A percentile compares a stretch with the other conserved stretches of the same genome.
phyloP scores from a whole-genome alignment of 768 basidiomycete genomes.

The Naganishia vaughanmartiniae region DNA sequence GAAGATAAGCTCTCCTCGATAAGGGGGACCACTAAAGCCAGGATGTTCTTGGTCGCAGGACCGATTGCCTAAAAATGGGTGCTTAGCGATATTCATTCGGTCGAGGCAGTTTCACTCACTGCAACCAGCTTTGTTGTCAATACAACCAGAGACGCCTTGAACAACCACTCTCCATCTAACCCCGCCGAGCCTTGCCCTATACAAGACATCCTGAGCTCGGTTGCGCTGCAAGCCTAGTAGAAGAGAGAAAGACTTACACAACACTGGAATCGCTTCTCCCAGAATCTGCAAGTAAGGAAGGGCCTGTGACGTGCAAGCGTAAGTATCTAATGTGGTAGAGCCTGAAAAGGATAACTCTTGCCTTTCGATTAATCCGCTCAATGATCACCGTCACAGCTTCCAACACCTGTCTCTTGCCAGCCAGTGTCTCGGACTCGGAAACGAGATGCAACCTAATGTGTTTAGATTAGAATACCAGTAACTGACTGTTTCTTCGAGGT shows the following conservation, averaged over 20 bases:
- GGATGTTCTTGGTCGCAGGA: slow-evolving; percentile 23
- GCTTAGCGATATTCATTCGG: neutral
- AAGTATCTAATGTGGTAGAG: neutral
- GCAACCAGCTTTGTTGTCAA: slow-evolving; percentile 46
- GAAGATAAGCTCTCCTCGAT: slow-evolving; percentile 49
- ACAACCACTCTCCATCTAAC: slow-evolving; percentile 51
- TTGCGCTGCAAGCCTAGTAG: neutral
- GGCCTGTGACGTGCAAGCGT: slow-evolving; percentile 32
- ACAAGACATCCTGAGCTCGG: neutral
- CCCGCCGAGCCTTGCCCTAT: slow-evolving; percentile 44
- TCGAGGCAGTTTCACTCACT: slow-evolving; percentile 20
- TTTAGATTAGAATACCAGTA: neutral
- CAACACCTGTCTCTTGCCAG: slow-evolving; percentile 46
- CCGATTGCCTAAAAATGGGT: slow-evolving; percentile 6
- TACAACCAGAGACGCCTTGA: slow-evolving; percentile 49
- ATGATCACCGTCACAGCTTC: slow-evolving; percentile 48
- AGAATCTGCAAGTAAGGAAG: slow-evolving; percentile 42
- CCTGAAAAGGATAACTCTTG: slow-evolving; percentile 20
- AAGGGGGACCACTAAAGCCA: slow-evolving; percentile 49
- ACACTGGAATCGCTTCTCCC: slow-evolving; percentile 44
- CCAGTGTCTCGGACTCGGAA: slow-evolving; percentile 44
- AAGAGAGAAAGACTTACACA: slow-evolving; percentile 37
- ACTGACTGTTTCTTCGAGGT: neutral
- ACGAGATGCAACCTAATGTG: slow-evolving; percentile 40
- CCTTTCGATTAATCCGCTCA: slow-evolving; percentile 44